Evolutionary conservation across 768 basidiomycete species (phyloP).

Genomic region (Calocera viscosa): DNA sequence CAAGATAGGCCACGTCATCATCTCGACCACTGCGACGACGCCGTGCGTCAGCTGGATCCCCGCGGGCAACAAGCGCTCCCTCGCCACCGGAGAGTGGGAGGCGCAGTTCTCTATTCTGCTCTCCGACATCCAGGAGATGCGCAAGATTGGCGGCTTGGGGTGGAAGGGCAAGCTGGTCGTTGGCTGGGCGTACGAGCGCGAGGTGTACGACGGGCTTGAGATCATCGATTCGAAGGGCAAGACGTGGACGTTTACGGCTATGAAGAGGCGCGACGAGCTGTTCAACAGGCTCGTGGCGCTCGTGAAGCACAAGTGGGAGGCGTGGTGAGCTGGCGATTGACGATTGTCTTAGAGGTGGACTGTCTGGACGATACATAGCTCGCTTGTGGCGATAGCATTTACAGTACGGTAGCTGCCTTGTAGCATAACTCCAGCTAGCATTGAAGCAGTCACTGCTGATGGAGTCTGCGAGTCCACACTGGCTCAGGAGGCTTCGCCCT

Average conservation of each 20-base stretch:
- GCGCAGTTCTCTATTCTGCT: slow-evolving; percentile 22
- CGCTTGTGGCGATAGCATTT: not conserved
- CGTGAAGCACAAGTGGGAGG: slow-evolving; percentile 25
- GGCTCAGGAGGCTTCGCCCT: too few species aligned
- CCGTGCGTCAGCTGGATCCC: slow-evolving; percentile 25
- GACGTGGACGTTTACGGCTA: slow-evolving; percentile 22
- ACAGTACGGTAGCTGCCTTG: too few species aligned
- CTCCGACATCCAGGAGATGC: slow-evolving; percentile 23
- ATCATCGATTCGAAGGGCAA: slow-evolving; percentile 22
- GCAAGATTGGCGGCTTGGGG: slow-evolving; percentile 30
- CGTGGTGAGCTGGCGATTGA: too few species aligned
- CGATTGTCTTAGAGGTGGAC: too few species aligned
- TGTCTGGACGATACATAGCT: not conserved
- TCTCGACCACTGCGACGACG: slow-evolving; percentile 25
- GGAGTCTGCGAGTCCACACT: too few species aligned
- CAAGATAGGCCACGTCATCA: slow-evolving; percentile 24
- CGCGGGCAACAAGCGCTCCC: not conserved
- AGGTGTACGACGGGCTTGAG: slow-evolving; percentile 23
- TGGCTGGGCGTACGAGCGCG: slow-evolving; percentile 22
- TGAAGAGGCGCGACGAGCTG: slow-evolving; percentile 28
- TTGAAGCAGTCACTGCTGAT: too few species aligned
- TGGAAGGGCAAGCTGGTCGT: slow-evolving; percentile 32
- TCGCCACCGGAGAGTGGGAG: slow-evolving; percentile 7
- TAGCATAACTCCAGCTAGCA: too few species aligned
- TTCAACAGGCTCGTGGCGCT: slow-evolving; percentile 27